These are phyloP conservation scores for Scedosporium dehoogii DNA, from an alignment of 2,329 filamentous ascomycete species.

Conservation along the genomic window DNA sequence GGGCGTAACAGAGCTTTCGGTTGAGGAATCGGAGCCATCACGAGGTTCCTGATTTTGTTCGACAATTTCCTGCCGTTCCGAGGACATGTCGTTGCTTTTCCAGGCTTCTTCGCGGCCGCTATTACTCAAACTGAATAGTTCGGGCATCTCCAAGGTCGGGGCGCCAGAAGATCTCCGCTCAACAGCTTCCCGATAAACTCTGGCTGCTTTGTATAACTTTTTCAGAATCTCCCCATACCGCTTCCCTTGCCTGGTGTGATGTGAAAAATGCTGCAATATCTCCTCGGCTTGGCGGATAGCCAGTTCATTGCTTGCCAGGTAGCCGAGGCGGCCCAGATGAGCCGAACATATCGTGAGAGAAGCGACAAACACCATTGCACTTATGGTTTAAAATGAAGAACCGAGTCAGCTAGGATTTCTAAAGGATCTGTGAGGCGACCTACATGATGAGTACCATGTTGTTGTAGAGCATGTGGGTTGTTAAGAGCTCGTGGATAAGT, in stretches of 20 bases:
- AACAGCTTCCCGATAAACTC: not conserved
- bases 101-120: not conserved
- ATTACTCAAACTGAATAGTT: not conserved
- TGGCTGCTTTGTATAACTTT: not conserved
- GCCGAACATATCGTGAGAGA: not conserved
- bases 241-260: not conserved
- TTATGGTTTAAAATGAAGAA: not conserved
- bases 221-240: not conserved
- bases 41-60: not conserved
- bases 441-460: slow-evolving; percentile 2
- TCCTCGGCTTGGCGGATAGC: not conserved
- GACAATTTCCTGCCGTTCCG: not conserved
- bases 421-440: not conserved
- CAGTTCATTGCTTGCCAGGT: not conserved
- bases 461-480: not conserved
- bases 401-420: not conserved
- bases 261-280: not conserved
- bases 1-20: not conserved
- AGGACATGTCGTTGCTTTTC: not conserved
- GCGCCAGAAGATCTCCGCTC: not conserved
- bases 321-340: not conserved
- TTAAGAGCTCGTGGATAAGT: not conserved
- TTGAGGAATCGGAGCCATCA: not conserved
- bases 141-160: not conserved
- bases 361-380: not conserved